These are phyloP conservation scores for Curvularia sp. DNA, from an alignment of 2,329 filamentous ascomycete genomes.

Conservation along the genomic window DNA sequence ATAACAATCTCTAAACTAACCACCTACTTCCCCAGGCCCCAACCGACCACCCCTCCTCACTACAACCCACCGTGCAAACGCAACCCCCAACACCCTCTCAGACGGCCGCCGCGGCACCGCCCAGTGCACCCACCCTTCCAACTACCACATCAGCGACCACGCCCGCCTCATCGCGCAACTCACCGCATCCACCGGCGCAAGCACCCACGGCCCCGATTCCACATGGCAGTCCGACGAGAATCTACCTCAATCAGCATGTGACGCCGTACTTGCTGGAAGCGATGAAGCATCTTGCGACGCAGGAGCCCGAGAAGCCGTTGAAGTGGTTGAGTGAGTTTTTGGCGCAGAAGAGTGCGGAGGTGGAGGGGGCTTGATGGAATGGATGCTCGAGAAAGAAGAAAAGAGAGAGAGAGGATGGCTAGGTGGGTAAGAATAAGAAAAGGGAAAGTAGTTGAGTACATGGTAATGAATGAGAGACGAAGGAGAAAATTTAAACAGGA, in stretches of 20 bases:
- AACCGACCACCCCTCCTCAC: not conserved
- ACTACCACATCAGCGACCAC: slow-evolving; percentile 17
- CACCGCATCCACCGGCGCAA: slow-evolving; percentile 43
- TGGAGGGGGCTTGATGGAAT: slow-evolving; percentile 49
- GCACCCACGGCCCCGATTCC: slow-evolving; percentile 50
- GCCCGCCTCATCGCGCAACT: slow-evolving; percentile 43
- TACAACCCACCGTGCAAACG: slow-evolving; percentile 20
- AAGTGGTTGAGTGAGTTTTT: slow-evolving; percentile 58
- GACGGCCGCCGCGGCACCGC: slow-evolving; percentile 6
- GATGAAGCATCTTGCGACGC: slow-evolving; percentile 59
- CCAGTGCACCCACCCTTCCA: slow-evolving; percentile 5
- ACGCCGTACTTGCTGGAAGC: slow-evolving; percentile 60
- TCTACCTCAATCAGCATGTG: slow-evolving; percentile 58
- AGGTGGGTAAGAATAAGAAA: not conserved
- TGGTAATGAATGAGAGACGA: not conserved
- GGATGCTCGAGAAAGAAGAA: not conserved
- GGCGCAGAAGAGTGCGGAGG: slow-evolving; percentile 55
- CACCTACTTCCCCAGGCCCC: not conserved
- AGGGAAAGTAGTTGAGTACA: not conserved
- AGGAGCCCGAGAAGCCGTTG: slow-evolving; percentile 60
- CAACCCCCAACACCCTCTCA: slow-evolving; percentile 18
- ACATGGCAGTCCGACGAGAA: slow-evolving; percentile 57
- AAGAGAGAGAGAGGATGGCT: too few species aligned
- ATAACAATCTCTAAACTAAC: not conserved
- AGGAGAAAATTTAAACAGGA: not conserved